Conservation (phyloP, 768 basidiomycete species). For the Scleroderma bovista region DNA sequence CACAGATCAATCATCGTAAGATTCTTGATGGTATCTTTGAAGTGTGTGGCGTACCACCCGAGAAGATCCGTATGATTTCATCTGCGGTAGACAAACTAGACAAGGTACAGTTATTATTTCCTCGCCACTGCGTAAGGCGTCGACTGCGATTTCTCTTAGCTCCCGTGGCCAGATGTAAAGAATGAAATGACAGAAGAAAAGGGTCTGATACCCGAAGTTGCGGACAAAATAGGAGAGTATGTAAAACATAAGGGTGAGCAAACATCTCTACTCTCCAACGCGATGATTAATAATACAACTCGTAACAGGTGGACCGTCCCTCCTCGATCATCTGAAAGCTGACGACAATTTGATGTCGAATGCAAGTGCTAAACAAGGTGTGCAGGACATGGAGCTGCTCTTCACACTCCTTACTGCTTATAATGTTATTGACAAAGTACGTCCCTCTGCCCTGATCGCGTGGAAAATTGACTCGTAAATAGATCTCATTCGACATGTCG, state of each 20-base stretch:
- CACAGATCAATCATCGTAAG: constrained; percentile 90
- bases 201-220: constrained; percentile 70
- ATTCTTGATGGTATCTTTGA: constrained; percentile 96
- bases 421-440: constrained; percentile 69
- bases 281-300: neutral
- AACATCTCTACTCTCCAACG: neutral
- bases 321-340: constrained; percentile 64
- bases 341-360: constrained; percentile 67
- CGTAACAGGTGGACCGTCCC: constrained; percentile 61
- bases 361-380: constrained; percentile 69
- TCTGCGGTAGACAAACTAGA: constrained; percentile 98
- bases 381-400: constrained; percentile 80
- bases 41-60: constrained; percentile 87
- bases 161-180: constrained; percentile 87
- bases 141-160: constrained; percentile 32
- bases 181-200: constrained; percentile 98
- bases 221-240: constrained; percentile 95
- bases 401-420: constrained; percentile 82
- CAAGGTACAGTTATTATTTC: constrained; percentile 51
- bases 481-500: constrained; percentile 96
- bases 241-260: constrained; percentile 85
- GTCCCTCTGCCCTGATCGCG: constrained; percentile 4
- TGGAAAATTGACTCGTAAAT: neutral
- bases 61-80: constrained; percentile 88
- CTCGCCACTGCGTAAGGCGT: neutral